Percentiles rank a stretch among this genome's conserved stretches.
These are phyloP conservation scores for Nissolia schottii DNA, from an alignment of 306 rosid genomes.

Conservation along the genomic window DNA sequence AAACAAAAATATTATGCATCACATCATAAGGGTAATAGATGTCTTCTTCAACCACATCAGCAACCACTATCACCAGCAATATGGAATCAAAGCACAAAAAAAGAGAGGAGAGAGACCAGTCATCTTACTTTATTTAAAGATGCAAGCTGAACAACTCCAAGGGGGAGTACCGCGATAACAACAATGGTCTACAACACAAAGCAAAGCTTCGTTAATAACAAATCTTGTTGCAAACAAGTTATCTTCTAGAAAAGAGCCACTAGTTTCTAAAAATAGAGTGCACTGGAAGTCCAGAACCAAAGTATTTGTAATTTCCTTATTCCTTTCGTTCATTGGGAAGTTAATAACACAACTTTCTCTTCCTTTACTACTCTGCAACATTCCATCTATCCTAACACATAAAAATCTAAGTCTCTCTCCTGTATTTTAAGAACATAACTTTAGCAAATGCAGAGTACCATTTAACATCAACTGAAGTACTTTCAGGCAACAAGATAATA, in stretches of 20 bases:
- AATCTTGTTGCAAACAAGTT: background rate
- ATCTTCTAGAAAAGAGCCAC: slow-evolving; percentile 9
- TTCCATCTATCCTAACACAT: background rate
- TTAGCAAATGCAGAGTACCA: background rate
- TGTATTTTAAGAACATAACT: background rate
- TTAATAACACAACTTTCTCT: background rate
- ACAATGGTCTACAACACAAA: slow-evolving; percentile 68
- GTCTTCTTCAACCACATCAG: slow-evolving; percentile 10
- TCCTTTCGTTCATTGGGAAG: background rate
- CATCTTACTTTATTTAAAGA: slow-evolving; percentile 70
- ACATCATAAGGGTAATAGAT: background rate
- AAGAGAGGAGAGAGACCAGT: slow-evolving; percentile 13
- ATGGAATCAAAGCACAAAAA: slow-evolving; percentile 11
- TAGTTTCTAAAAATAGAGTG: slow-evolving; percentile 2
- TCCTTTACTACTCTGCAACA: background rate
- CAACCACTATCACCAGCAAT: slow-evolving; percentile 9
- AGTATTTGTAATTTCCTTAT: background rate
- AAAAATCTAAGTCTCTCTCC: background rate
- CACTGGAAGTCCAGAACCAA: background rate
- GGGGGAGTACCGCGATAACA: slow-evolving; percentile 73
- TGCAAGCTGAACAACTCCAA: slow-evolving; percentile 93
- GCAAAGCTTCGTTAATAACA: slow-evolving; percentile 18
- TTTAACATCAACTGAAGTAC: background rate
- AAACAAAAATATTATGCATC: background rate
- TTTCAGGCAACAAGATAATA: background rate